Evolutionary conservation across 208 protist genomes (phyloP).

Genomic region (Trypanosoma boissoni): DNA sequence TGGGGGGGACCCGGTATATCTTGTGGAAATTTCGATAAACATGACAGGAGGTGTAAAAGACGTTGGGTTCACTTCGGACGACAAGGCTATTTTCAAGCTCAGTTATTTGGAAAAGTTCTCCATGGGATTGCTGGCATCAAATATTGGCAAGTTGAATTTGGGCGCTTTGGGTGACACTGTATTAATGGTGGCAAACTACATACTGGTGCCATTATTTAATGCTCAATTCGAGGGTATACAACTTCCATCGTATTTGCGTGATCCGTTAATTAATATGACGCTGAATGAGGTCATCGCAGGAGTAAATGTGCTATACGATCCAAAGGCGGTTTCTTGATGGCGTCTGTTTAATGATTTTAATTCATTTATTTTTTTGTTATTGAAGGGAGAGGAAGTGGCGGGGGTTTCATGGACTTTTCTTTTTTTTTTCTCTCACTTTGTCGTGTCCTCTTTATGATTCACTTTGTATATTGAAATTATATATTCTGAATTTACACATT

Average conservation of each 20-base stretch:
- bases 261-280: conserved; percentile 29
- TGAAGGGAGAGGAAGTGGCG: too few species aligned
- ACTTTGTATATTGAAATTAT: too few species aligned
- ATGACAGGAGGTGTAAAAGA: conserved; percentile 27
- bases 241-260: conserved; percentile 28
- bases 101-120: conserved; percentile 22
- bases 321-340: background rate
- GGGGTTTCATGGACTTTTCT: too few species aligned
- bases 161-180: conserved; percentile 20
- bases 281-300: conserved; percentile 15
- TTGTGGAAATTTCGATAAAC: conserved; percentile 23
- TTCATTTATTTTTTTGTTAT: background rate
- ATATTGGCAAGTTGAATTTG: conserved; percentile 39
- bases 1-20: background rate
- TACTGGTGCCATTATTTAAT: conserved; percentile 40
- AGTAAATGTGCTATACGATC: conserved; percentile 17
- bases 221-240: conserved; percentile 16
- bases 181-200: conserved; percentile 22
- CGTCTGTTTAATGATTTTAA: background rate
- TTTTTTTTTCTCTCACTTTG: too few species aligned
- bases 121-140: conserved; percentile 33
- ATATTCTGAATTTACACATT: too few species aligned
- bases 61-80: conserved; percentile 16
- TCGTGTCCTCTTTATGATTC: too few species aligned
- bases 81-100: conserved; percentile 24